Conservation (phyloP, 495 filamentous ascomycete genomes). For the Penicillium argentinense region DNA sequence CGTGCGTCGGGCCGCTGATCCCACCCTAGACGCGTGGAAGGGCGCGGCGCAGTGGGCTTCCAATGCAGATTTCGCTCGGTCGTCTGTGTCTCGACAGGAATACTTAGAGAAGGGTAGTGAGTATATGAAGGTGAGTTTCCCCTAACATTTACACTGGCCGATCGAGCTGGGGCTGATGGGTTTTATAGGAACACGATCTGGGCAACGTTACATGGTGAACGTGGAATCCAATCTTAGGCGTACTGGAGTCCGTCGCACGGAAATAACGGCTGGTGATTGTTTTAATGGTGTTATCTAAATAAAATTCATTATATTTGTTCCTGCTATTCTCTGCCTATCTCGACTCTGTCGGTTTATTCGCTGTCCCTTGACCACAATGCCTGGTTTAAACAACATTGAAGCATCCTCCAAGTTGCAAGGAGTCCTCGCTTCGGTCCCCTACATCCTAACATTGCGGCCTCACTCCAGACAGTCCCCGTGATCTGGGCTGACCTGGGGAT, state of each 20-base stretch:
- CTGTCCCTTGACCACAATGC: no score
- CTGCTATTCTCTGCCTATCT: not conserved
- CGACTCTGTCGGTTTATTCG: no score
- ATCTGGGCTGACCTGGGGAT: not conserved
- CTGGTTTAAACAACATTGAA: no score
- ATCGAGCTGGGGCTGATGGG: not conserved
- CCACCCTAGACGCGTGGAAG: constrained; percentile 85
- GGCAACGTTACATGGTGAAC: constrained; percentile 59
- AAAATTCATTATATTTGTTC: constrained; percentile 10
- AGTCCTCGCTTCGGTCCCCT: no score
- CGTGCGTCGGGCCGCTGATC: constrained; percentile 69
- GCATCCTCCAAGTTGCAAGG: no score
- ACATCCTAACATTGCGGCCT: no score
- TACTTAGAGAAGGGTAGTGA: constrained; percentile 83
- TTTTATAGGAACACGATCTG: constrained; percentile 71
- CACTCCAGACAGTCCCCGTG: no score
- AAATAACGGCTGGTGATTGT: not conserved
- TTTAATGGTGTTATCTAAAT: constrained; percentile 1
- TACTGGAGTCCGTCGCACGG: constrained; percentile 26
- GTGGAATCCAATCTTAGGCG: constrained; percentile 15
- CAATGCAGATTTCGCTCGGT: constrained; percentile 31
- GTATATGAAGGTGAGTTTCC: constrained; percentile 75
- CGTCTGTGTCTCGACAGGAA: constrained; percentile 66
- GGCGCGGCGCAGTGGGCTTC: constrained; percentile 82
- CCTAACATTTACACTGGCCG: no score